Percentiles rank a stretch among this genome's conserved stretches.
phyloP scores from a whole-genome alignment of 83 land plant species.

The Diphasiastrum complanatum region DNA sequence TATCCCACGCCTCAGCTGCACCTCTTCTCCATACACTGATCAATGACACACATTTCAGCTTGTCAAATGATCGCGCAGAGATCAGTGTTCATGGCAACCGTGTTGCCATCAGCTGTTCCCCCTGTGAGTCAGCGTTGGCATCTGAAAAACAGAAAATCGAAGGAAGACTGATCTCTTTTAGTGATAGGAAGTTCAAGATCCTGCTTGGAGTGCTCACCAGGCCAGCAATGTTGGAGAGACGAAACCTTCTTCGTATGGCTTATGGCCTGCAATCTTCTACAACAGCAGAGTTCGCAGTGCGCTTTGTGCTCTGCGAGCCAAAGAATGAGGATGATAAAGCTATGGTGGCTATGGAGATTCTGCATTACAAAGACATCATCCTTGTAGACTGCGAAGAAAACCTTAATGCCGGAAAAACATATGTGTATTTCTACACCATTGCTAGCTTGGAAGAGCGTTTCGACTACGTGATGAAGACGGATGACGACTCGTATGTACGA shows the following conservation, averaged over 20 bases:
- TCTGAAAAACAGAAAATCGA: too few species aligned
- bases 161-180: too few species aligned
- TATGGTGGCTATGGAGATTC: slow-evolving; percentile 52
- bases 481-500: slow-evolving; percentile 59
- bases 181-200: too few species aligned
- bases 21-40: too few species aligned
- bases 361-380: slow-evolving; percentile 54
- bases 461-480: slow-evolving; percentile 77
- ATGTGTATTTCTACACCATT: slow-evolving; percentile 50
- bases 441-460: slow-evolving; percentile 42
- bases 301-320: slow-evolving; percentile 63
- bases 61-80: too few species aligned
- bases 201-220: slow-evolving; percentile 56
- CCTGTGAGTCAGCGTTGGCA: too few species aligned
- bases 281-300: slow-evolving; percentile 44
- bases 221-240: slow-evolving; percentile 42
- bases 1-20: too few species aligned
- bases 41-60: too few species aligned
- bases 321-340: slow-evolving; percentile 43
- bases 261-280: slow-evolving; percentile 37
- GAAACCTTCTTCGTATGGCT: slow-evolving; percentile 51
- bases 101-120: too few species aligned
- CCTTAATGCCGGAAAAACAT: slow-evolving; percentile 68
- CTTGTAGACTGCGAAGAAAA: slow-evolving; percentile 61
- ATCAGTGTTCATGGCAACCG: too few species aligned